These are phyloP conservation scores for Begonia masoniana DNA, from an alignment of 306 rosid genomes.

Conservation along the genomic window DNA sequence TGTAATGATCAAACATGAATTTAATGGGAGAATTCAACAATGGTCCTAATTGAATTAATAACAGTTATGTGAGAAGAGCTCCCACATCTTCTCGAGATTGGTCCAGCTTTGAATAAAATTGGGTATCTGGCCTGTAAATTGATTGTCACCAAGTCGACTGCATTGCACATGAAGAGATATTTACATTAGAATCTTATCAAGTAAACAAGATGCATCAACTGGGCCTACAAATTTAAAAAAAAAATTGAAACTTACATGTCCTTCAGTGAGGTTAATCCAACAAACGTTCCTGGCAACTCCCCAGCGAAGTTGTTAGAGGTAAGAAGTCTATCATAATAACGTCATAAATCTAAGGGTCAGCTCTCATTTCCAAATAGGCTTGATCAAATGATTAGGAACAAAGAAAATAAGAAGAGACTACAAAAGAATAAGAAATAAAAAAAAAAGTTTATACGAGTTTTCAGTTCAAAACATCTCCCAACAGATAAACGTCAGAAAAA, in stretches of 20 bases:
- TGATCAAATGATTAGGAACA: neutral
- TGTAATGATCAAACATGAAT: constrained; percentile 14
- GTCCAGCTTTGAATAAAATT: constrained; percentile 43
- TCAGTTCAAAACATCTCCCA: no score
- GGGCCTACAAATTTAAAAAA: neutral
- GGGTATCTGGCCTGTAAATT: constrained; percentile 47
- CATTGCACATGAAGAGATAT: constrained; percentile 1
- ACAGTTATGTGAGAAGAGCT: neutral
- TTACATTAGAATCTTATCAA: neutral
- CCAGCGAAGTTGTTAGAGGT: constrained; percentile 57
- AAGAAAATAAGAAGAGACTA: neutral
- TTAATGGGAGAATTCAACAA: neutral
- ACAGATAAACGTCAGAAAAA: neutral
- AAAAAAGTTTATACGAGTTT: no score
- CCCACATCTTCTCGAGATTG: constrained; percentile 36
- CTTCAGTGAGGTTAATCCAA: constrained; percentile 23
- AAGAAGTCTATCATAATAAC: constrained; percentile 24
- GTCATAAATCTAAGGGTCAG: neutral
- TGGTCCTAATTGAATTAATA: neutral
- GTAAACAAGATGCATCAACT: neutral
- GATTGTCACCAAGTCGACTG: constrained; percentile 55
- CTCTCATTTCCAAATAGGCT: neutral
- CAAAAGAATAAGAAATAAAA: no score
- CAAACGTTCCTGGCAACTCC: constrained; percentile 45
- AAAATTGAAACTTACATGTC: constrained; percentile 37